Base-by-base conservation (phyloP, 2,329 filamentous ascomycete species). In the Metarhizium anisopliae region DNA sequence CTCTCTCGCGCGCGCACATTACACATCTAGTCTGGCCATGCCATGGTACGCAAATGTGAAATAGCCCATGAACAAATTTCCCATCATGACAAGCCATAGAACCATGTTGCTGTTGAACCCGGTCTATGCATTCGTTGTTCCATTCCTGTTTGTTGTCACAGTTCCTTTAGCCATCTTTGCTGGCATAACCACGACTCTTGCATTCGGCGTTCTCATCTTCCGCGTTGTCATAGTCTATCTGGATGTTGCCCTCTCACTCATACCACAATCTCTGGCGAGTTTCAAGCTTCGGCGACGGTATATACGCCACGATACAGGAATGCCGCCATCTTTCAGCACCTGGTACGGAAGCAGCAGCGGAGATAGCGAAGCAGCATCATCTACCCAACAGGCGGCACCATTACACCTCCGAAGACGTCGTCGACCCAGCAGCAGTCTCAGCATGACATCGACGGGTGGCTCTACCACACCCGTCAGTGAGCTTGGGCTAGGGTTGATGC, bases 141-240 rank as follows among this genome's bases (percentile, higher is more conserved):
- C 84, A n/a, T 76, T 86, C 63, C 72, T 87, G 60, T 76, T 82
- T 63, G 59, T 86, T 59, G 74, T 85, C 63, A 84, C 83, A 25
- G 70, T 87, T 13, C 85, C 85, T 8, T 75, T 88, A 54, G 77
- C 82, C 61, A 65, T 87, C 52, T 79, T 84, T 55, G 85, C 85
- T 53, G 79, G 77, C 59, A 70, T 87, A 59, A 88, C 85, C 36
- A 83, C 84, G 55, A 77, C 76, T 4, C 61, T 87, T 51, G 83
- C 85, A 43, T 80, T 85, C 60, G 74, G 79, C 42, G 74, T 86
- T 40, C 77, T 89, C 51, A 76, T 82, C 63, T 70, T 85, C 59
- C 78, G 84, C 29, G 78, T 85, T 29, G 71, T 79, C 50, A 65
- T 86, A 53, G 78, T 87, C 55, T 87, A 87, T 64, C 69, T 86